Evolutionary conservation across 129 eudicot species (phyloP), one percentile per base, ranked within the genome.

Genomic region (Helianthus tuberosus): DNA sequence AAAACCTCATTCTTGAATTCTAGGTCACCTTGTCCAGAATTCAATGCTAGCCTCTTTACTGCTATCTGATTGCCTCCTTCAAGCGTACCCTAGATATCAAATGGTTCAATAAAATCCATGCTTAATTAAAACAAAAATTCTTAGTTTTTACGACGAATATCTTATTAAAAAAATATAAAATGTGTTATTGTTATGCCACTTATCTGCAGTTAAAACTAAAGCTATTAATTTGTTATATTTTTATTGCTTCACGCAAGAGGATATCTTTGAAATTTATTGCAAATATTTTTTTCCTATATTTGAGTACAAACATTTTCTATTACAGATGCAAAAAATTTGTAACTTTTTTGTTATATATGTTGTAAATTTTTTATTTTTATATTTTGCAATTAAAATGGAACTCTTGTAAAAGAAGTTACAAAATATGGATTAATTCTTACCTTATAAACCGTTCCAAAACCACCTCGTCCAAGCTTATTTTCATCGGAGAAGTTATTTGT

Each of bases 11-110:
- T 61, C 44, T 61, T 61, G 67, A 62, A 62, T 14, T 62, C 67
- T 7, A 32, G 46, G 25, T 62, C 67, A 43, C 53, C 70, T 43
- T 65, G 53, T n/a, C n/a, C 53, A 43, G 70, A 65, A 43, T 65
- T 53, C 36, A 35, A 7, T 65, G 70, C 53, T 41, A 65, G 70
- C 35, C 70, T 41, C 35, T 65, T 43, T 41, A 65, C 70, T 8
- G 53, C 70, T 17, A 62, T 62, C 8, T 35, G 46, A 12, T 6
- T 13, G 0, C 67, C 48, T 8, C 38, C 25, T 62, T 8, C 35
- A 39, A 65, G 52, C 3, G 4, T 17, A 17, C 70, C 70, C 70
- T 67, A 48, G 4, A 47, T 25, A 67, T 47, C n/a, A 67, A 46
- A 67, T 58, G n/a, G 11, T 9, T 8, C 1, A 8, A 11, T 58